phyloP scores from a whole-genome alignment of 1,284 basidiomycete species.

The Exsudoporus floridanus region DNA sequence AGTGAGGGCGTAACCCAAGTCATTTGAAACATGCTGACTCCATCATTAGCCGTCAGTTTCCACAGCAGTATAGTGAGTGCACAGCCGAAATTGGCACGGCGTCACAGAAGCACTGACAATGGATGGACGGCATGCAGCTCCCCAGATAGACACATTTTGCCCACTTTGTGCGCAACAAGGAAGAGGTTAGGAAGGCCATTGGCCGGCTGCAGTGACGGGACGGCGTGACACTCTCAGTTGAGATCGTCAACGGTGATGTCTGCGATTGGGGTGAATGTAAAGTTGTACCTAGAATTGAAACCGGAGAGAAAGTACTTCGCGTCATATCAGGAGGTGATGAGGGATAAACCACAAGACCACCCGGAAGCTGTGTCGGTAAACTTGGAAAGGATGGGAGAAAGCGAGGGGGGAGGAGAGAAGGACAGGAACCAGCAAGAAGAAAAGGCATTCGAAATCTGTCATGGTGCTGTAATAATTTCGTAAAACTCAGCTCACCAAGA shows the following conservation, averaged over 20 bases:
- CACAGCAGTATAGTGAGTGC: constrained; percentile 56
- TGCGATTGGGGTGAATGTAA: constrained; percentile 13
- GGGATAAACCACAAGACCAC: neutral
- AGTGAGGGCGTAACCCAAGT: constrained; percentile 47
- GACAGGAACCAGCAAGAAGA: constrained; percentile 12
- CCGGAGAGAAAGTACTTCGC: neutral
- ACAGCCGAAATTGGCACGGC: constrained; percentile 1
- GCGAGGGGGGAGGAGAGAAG: constrained; percentile 3
- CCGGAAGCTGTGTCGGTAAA: constrained; percentile 1
- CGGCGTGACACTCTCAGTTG: constrained; percentile 16
- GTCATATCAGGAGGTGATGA: constrained; percentile 1
- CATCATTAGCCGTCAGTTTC: constrained; percentile 60
- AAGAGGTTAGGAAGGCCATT: constrained; percentile 4
- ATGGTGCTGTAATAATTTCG: constrained; percentile 34
- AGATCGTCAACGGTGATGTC: constrained; percentile 22
- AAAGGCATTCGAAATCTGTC: constrained; percentile 19
- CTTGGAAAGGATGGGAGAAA: constrained; percentile 5
- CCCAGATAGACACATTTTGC: constrained; percentile 45
- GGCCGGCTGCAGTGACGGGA: constrained; percentile 4
- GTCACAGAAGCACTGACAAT: constrained; percentile 13
- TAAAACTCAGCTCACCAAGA: constrained; percentile 31
- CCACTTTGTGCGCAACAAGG: constrained; percentile 36
- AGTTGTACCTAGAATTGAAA: constrained; percentile 6
- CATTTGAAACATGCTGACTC: constrained; percentile 20
- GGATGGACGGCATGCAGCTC: constrained; percentile 35